A percentile compares a stretch with the other conserved stretches of the same genome.
Evolutionary conservation across 768 basidiomycete genomes (phyloP).

Genomic region (Rickenella mellea): DNA sequence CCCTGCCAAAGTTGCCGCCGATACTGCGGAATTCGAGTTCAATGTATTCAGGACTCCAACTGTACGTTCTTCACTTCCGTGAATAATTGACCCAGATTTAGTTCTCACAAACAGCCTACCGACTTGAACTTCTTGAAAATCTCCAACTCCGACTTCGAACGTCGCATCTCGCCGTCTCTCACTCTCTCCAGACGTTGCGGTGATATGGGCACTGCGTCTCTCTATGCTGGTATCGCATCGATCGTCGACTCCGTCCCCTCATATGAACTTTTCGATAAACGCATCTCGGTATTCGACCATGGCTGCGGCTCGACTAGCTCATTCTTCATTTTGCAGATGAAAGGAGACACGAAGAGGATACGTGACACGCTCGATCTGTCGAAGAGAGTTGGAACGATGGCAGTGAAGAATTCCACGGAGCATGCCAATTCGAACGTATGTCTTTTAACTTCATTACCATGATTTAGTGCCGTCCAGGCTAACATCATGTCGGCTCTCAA

Average conservation of each 20-base stretch:
- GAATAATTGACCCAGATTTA: too few relatives aligned
- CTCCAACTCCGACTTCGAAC: conserved; percentile 65
- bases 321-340: conserved; percentile 83
- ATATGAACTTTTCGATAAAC: conserved; percentile 64
- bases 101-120: too few relatives aligned
- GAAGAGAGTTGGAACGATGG: conserved; percentile 71
- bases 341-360: conserved; percentile 81
- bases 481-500: too few relatives aligned
- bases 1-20: conserved; percentile 58
- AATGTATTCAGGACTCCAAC: conserved; percentile 64
- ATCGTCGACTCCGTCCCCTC: conserved; percentile 69
- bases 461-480: too few relatives aligned
- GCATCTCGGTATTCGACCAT: conserved; percentile 92
- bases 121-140: too few relatives aligned
- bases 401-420: conserved; percentile 85
- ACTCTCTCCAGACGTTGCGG: conserved; percentile 84
- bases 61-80: conserved; percentile 73
- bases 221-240: conserved; percentile 90
- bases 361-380: conserved; percentile 73
- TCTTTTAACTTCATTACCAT: too few relatives aligned
- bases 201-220: conserved; percentile 97
- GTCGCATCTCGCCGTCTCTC: conserved; percentile 74
- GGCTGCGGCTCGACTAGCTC: conserved; percentile 91
- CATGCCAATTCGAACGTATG: conserved; percentile 74
- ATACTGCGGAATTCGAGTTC: too few relatives aligned